These are phyloP conservation scores for Blastobotrys indianensis DNA, from an alignment of 1,139 yeast species.

Conservation along the genomic window DNA sequence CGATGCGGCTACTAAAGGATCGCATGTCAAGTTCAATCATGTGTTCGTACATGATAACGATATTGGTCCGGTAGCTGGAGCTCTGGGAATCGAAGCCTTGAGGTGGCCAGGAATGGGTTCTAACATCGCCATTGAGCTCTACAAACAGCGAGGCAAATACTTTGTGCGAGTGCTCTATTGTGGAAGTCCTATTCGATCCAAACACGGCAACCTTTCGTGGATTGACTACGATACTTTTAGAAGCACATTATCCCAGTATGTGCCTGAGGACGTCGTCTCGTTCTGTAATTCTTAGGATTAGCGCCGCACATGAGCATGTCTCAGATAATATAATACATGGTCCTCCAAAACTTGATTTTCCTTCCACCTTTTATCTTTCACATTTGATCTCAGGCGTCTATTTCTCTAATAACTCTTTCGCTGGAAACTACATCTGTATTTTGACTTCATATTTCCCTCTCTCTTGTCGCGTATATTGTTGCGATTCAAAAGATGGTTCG, in stretches of 20 bases:
- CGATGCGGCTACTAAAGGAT: slow-evolving; percentile 26
- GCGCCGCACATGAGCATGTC: background rate
- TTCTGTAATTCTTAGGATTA: slow-evolving; percentile 2
- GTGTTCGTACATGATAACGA: slow-evolving; percentile 41
- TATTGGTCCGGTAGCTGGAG: slow-evolving; percentile 34
- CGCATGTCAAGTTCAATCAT: slow-evolving; percentile 32
- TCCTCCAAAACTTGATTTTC: background rate
- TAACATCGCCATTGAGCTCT: slow-evolving; percentile 37
- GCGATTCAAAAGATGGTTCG: no score
- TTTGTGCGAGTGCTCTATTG: slow-evolving; percentile 35
- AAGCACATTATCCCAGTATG: background rate
- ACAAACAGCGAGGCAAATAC: slow-evolving; percentile 26
- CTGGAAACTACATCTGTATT: no score
- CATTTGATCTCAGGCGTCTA: background rate
- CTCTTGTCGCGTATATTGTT: no score
- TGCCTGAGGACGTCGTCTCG: slow-evolving; percentile 1
- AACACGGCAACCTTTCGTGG: slow-evolving; percentile 15
- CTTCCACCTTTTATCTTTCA: background rate
- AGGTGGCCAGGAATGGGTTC: slow-evolving; percentile 46
- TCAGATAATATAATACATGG: no score
- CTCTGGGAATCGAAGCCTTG: slow-evolving; percentile 32
- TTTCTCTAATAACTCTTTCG: background rate
- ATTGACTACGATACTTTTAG: slow-evolving; percentile 13
- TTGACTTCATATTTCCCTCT: no score
- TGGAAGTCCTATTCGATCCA: slow-evolving; percentile 27